A percentile compares a stretch with the other conserved stretches of the same genome.
These are phyloP conservation scores for Sarocladium strictum DNA, from an alignment of 2,329 filamentous ascomycete species.

Conservation along the genomic window DNA sequence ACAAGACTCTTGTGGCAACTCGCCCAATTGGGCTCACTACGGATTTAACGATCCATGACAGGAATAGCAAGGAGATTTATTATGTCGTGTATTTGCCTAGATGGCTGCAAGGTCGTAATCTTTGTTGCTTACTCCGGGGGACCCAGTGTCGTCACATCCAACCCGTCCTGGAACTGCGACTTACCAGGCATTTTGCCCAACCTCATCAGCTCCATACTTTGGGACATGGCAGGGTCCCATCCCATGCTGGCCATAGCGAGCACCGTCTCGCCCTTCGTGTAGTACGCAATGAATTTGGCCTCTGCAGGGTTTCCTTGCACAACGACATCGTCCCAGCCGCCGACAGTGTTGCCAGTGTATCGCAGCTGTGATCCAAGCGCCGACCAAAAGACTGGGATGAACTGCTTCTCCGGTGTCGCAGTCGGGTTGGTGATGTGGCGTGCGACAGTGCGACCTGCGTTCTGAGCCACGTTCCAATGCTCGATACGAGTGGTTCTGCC, in stretches of 20 bases:
- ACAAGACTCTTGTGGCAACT: too few relatives aligned
- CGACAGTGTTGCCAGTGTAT: conserved; percentile 81
- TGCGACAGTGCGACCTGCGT: conserved; percentile 76
- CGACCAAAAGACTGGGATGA: conserved; percentile 96
- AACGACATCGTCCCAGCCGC: conserved; percentile 82
- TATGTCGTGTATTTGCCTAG: background rate
- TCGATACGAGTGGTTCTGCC: conserved; percentile 77
- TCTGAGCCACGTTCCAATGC: conserved; percentile 98
- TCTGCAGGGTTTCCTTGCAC: conserved; percentile 71
- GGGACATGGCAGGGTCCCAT: conserved; percentile 78
- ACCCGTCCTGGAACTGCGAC: conserved; percentile 62
- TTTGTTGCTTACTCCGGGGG: conserved; percentile 22
- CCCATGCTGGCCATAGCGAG: conserved; percentile 90
- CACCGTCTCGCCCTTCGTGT: conserved; percentile 77
- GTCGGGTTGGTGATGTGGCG: conserved; percentile 65
- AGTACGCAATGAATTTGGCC: conserved; percentile 83
- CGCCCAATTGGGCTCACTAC: too few relatives aligned
- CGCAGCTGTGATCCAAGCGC: conserved; percentile 82
- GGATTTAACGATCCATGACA: too few relatives aligned
- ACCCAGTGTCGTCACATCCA: conserved; percentile 42
- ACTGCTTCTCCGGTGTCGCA: conserved; percentile 53
- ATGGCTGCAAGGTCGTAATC: background rate
- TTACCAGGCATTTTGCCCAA: conserved; percentile 77
- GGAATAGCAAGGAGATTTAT: background rate
- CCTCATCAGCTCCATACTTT: conserved; percentile 80